A percentile compares a stretch with the other conserved stretches of the same genome.
phyloP scores from a whole-genome alignment of 805 yeast genomes.

The Schizosaccharomyces japonicus region DNA sequence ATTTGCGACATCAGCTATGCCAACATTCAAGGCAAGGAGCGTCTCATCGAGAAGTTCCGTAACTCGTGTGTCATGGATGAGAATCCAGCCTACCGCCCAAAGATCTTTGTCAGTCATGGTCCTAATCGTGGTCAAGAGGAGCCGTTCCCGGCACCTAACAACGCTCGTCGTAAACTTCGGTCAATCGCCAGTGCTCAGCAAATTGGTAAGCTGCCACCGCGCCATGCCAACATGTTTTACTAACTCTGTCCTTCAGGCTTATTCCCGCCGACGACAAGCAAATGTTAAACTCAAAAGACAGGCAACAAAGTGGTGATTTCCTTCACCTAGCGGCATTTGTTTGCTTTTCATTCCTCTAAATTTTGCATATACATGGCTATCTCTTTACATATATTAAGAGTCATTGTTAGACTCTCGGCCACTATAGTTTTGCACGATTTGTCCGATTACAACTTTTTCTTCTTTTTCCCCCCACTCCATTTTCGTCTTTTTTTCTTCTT shows the following conservation, averaged over 20 bases:
- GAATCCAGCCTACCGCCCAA: conserved; percentile 26
- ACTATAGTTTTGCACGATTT: too few species aligned
- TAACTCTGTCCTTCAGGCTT: too few species aligned
- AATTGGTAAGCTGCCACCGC: conserved; percentile 13
- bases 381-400: too few species aligned
- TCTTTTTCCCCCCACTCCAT: too few species aligned
- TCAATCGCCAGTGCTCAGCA: conserved; percentile 16
- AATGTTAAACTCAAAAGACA: not conserved
- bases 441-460: too few species aligned
- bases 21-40: conserved; percentile 25
- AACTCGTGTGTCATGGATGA: conserved; percentile 28
- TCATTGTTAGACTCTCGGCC: too few species aligned
- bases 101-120: conserved; percentile 24
- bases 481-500: too few species aligned
- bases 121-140: conserved; percentile 21
- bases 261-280: not conserved
- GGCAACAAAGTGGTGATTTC: not conserved
- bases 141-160: conserved; percentile 21
- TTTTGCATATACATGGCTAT: too few species aligned
- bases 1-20: conserved; percentile 30
- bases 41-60: conserved; percentile 25
- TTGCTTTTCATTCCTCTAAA: not conserved
- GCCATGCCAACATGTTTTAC: too few species aligned
- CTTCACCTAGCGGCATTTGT: not conserved
- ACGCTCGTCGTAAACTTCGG: conserved; percentile 16